Base-by-base conservation (phyloP, 2,329 filamentous ascomycete species). In the Cadophora sp. region DNA sequence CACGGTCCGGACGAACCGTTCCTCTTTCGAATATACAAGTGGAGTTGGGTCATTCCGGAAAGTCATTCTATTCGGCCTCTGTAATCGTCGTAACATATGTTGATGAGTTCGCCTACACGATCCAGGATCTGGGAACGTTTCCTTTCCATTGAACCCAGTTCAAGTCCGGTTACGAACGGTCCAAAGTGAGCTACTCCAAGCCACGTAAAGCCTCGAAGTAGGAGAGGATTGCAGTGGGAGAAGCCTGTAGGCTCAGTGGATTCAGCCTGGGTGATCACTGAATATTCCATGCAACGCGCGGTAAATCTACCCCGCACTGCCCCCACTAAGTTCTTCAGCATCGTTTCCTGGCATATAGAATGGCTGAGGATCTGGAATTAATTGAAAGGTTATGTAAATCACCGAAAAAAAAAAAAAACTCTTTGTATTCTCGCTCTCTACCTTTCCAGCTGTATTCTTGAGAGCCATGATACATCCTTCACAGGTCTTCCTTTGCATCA, bases 1-100 rank as follows among this genome's bases (percentile, higher is more conserved):
- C 55, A 58, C 55, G 55, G 55, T 58, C 36, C 20, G 55, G 36
- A 30, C 24, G 48, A 51, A 14, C 48, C 22, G 48, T 51, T 20
- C n/a, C 45, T 20, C 45, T 48, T 48, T 48, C 45, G n/a, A 20
- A 39, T 39, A 13, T 8, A 30, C 27, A n/a, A n/a, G n/a, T 9
- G 41, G 4, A 16, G 13, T 4, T 14, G 41, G 41, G 41, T n/a
- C 41, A 9, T 13, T 45, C 41, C 13, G 14, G 14, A 45, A n/a
- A 11, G n/a, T 6, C 14, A 45, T 45, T 45, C 0, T 45, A 5
- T 45, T 45, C n/a, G n/a, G n/a, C n/a, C 16, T 13, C 36, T 39
- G 8, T 2, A 9, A 39, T 39, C 8, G 4, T 11, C 4, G 11
- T 9, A 39, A 39, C 11, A 9, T 9, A 13, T 39, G 36, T 13